These are phyloP conservation scores for Fusarium sp. DNA, from an alignment of 2,329 filamentous ascomycete genomes.

Conservation along the genomic window DNA sequence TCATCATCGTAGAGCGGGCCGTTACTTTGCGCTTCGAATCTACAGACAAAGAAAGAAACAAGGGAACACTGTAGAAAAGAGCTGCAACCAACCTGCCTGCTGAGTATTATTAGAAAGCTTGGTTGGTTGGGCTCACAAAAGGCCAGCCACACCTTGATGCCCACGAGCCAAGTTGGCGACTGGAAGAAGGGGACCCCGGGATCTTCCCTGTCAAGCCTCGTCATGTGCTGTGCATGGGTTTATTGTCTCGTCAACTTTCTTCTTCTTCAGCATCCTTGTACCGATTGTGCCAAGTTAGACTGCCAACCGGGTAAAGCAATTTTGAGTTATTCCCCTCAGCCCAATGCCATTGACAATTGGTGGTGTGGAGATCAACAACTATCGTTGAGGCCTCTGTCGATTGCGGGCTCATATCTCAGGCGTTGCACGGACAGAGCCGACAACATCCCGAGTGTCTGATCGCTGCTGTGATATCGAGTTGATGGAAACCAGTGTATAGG, in stretches of 20 bases:
- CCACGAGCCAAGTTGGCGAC: neutral
- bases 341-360: conserved; percentile 4
- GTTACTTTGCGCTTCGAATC: conserved; percentile 16
- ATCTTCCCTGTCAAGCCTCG: conserved; percentile 6
- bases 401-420: conserved; percentile 34
- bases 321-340: neutral
- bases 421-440: conserved; percentile 13
- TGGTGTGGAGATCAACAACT: conserved; percentile 9
- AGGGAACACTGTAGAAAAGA: conserved; percentile 5
- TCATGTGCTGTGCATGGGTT: conserved; percentile 11
- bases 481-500: neutral
- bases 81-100: neutral
- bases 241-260: conserved; percentile 13
- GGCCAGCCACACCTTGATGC: conserved; percentile 11
- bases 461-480: conserved; percentile 8
- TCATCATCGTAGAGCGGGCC: conserved; percentile 11
- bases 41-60: neutral
- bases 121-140: conserved; percentile 1
- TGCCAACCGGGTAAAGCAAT: neutral
- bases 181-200: conserved; percentile 1
- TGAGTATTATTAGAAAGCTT: conserved; percentile 21
- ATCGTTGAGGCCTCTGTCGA: conserved; percentile 8
- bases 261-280: conserved; percentile 13
- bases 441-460: conserved; percentile 7
- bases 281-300: neutral